Conservation (phyloP, 306 rosid genomes). For the Ormosia emarginata region DNA sequence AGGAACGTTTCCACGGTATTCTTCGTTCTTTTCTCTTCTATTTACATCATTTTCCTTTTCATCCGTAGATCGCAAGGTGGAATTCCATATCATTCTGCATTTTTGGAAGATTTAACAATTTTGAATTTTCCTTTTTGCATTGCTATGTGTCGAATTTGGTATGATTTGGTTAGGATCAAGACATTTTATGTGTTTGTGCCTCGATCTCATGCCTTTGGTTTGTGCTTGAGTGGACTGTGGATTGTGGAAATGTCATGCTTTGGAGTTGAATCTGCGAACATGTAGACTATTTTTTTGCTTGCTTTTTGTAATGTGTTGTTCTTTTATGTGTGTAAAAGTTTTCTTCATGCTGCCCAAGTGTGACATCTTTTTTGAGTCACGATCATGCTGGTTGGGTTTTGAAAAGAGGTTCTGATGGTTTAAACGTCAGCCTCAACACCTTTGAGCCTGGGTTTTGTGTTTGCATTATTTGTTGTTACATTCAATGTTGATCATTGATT, state of each 20-base stretch:
- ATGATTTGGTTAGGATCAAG: constrained; percentile 22
- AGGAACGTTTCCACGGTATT: constrained; percentile 90
- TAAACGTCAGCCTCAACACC: background rate
- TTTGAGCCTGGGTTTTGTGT: background rate
- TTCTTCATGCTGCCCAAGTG: too few species aligned
- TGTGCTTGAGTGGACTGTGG: too few species aligned
- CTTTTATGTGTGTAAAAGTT: too few species aligned
- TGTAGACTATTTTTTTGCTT: background rate
- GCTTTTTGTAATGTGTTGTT: background rate
- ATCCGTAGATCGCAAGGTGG: constrained; percentile 6
- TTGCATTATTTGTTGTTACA: background rate
- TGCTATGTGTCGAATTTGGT: background rate
- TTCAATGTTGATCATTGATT: background rate
- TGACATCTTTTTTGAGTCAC: background rate
- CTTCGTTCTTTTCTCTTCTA: background rate
- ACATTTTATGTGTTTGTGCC: constrained; percentile 10
- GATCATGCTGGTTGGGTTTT: background rate
- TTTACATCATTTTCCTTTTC: background rate
- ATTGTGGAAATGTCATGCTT: constrained; percentile 12
- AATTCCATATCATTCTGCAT: constrained; percentile 8
- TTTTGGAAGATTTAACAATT: constrained; percentile 8
- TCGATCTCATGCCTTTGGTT: constrained; percentile 34
- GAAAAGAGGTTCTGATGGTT: background rate
- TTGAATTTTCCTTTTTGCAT: background rate
- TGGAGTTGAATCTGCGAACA: constrained; percentile 46